Evolutionary conservation across 202 grass and related monocot genomes (phyloP), one percentile per base, ranked within the genome.

Genomic region (Digitaria exilis): DNA sequence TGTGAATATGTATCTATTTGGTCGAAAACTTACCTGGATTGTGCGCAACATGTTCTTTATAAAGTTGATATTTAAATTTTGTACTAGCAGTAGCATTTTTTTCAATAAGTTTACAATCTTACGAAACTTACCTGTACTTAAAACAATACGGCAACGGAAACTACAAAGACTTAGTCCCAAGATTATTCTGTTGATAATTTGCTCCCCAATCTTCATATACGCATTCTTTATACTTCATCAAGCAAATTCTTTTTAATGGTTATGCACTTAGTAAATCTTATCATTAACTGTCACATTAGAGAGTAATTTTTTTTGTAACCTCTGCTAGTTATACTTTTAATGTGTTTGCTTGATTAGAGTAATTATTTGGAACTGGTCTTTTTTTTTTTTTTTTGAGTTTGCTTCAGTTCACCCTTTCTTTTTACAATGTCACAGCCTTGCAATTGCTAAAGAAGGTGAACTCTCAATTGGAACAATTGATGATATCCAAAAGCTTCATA

Each of bases 401-500:
- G 19, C 31, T 79, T 49, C 64, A 78, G 67, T 54, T 86, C 54
- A n/a, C 60, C 54, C 35, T 31, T 73, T 78, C 1, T 21, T 13
- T 67, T 61, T 83, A 65, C 17, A 51, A 78, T 78, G 66, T 69
- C 26, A 63, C 87, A 99, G 96, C 67, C 91, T 99, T 88, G 96
- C 93, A 48, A 99, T 99, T 79, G 96, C 93, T 76, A 96, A 99
- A 87, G 93, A 99, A 87, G 91, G 96, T 42, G 96, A 96, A 57
- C 91, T 96, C 77, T 99, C 93, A 65, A 96, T 96, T 72, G 93
- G 93, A 76, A 92, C 91, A 25, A 98, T 98, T 46, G 96, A 96
- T 25, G 96, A 96, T 50, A 99, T 96, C 62, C 91, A 99, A 77
- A 99, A 99, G 84, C 93, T 99, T 78, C 96, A 99, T 81, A 99